Conservation (phyloP, 495 filamentous ascomycete genomes). For the Polyplosphaeria fusca region DNA sequence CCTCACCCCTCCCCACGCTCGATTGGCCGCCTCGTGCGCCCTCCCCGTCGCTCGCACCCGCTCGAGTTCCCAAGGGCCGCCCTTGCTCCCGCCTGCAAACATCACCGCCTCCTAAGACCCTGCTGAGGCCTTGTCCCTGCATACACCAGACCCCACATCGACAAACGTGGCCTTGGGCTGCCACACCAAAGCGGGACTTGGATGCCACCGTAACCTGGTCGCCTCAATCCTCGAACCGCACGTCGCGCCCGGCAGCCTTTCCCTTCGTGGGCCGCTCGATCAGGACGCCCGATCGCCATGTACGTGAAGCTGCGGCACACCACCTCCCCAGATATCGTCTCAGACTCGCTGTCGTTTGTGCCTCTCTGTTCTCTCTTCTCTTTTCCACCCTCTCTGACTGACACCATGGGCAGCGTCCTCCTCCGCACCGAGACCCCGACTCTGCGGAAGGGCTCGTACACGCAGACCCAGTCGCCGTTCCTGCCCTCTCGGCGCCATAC, state of each 20-base stretch:
- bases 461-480: conserved; percentile 7
- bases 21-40: not conserved
- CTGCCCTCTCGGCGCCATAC: conserved; percentile 22
- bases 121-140: not conserved
- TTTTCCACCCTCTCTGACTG: not conserved
- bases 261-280: conserved; percentile 1
- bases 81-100: conserved; percentile 7
- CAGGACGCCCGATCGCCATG: conserved; percentile 15
- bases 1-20: not conserved
- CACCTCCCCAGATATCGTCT: conserved; percentile 16
- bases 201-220: not conserved
- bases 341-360: conserved; percentile 28
- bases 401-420: conserved; percentile 28
- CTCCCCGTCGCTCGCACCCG: too few species aligned
- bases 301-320: conserved; percentile 25
- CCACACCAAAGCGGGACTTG: not conserved
- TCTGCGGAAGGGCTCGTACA: conserved; percentile 16
- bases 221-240: conserved; percentile 1
- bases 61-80: not conserved
- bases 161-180: not conserved
- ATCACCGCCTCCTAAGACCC: not conserved
- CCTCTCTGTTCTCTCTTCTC: conserved; percentile 1
- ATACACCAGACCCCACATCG: not conserved
- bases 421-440: conserved; percentile 11
- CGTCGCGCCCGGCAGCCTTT: too few species aligned